Base-by-base conservation (phyloP, 257 asterid species). In the Ballota nigra region DNA sequence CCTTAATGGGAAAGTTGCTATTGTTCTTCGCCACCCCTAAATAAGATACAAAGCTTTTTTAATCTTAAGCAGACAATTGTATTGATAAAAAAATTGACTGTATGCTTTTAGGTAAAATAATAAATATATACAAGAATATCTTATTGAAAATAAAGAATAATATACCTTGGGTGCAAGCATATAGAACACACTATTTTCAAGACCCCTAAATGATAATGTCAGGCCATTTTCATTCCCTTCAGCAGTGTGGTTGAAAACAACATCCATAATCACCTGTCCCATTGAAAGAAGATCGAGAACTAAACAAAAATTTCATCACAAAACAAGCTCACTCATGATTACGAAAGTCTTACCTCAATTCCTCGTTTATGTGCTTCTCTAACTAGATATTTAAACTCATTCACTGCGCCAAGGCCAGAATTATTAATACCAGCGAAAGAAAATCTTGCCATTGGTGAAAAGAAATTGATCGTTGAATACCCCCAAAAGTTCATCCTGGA, bases 211-310 rank as follows among this genome's bases (percentile, higher is more conserved):
- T 69, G 98, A 88, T 69, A 95, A 63, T 19, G 74, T 57, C 66
- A 92, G 98, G 68, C 99, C 99, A 75, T 92, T 87, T 76, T 89
- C 96, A 82, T 95, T 95, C 81, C 98, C 99, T 82, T 95, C 99
- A 24, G 98, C 99, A 36, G 97, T 91, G 91, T 95, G 99, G 69
- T 95, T 95, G 80, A 91, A 95, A 74, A 95, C 99, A 66, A 95
- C 97, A 80, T 95, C 99, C 99, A 95, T 91, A 80, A 95, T 82
- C 73, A 95, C 97, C 99, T 95, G 88, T 70, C 61, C 41, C 76
- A 76, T 59, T 43, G 61, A 69, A 78, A 63, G 72, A 59, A 65
- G 40, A 69, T 64, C 60, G 52, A 68, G 33, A 78, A 66, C 59
- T 23, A 51, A 52, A 52, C 38, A 78, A 47, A 59, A 64, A 71